Evolutionary conservation across 176 grass and related monocot genomes (phyloP), one percentile per base, ranked within the genome.

Genomic region (Carex scoparia): DNA sequence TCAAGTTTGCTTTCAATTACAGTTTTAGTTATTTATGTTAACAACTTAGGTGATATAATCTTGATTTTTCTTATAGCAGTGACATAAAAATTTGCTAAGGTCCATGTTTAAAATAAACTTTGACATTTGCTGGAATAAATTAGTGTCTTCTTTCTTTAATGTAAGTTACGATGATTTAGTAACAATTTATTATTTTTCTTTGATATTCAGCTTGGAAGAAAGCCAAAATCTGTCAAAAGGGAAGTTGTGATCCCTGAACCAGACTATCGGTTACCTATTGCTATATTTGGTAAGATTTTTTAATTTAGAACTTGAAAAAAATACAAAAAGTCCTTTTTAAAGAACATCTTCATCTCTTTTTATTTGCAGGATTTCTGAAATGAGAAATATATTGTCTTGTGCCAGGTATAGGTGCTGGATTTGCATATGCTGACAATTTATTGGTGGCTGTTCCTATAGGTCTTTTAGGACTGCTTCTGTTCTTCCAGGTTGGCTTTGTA

Each of bases 211-310:
- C 7, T 94, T 77, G 95, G 95, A 89, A 90, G 87, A 71, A 93
- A 98, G 84, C 84, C 91, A 51, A 88, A 57, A 53, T 81, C 81
- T 83, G 80, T 83, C 3, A 83, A 83, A 61, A 94, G 86, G 79
- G 91, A 91, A 87, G 85, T 89, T 38, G 88, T 98, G 35, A 69
- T 93, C 73, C 95, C 92, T 33, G 88, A 98, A 31, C 95, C 92
- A 46, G 95, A 98, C 91, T 98, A 94, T 69, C 85, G 95, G 65
- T 77, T 98, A 90, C 95, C 95, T 5, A 81, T 94, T 86, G 91
- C 37, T 86, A 72, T 98, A 84, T 88, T 98, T 84, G 95, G 95
- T 98, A 82, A 98, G 88, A 80, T 72, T 81, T 70, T 56, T 42
- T 4, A 54, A 56, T 56, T 48, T 54, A 56, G n/a, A 66, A 32